These are phyloP conservation scores for Fusarium nurragi DNA, from an alignment of 2,329 filamentous ascomycete species.

Conservation along the genomic window DNA sequence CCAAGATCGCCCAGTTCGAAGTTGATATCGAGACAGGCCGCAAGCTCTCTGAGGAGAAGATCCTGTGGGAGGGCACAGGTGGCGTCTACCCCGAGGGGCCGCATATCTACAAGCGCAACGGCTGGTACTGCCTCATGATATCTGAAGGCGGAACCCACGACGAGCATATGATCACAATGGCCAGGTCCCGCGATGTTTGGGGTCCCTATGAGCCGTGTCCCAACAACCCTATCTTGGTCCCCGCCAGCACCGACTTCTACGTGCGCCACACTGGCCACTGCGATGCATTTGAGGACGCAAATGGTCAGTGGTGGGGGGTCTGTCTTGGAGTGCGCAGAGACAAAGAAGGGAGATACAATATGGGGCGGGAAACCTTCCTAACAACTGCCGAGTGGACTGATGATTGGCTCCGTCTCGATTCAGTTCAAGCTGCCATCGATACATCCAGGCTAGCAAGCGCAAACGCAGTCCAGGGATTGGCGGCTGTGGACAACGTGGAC, in stretches of 20 bases:
- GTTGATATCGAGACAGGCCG: conserved; percentile 1
- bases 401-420: conserved; percentile 6
- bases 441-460: neutral
- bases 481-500: conserved; percentile 3
- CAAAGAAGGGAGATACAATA: conserved; percentile 2
- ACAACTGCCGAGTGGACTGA: conserved; percentile 4
- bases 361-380: conserved; percentile 11
- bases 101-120: conserved; percentile 14
- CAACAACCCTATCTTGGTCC: neutral
- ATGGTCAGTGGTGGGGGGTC: conserved; percentile 16
- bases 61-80: neutral
- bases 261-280: conserved; percentile 11
- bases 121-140: conserved; percentile 14
- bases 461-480: neutral
- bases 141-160: conserved; percentile 15
- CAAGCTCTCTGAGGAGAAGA: neutral
- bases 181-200: neutral
- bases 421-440: neutral
- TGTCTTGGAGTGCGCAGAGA: conserved; percentile 14
- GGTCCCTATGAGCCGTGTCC: conserved; percentile 15
- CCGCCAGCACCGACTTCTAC: conserved; percentile 1
- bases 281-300: conserved; percentile 1
- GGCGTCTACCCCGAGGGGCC: conserved; percentile 13
- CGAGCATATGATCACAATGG: conserved; percentile 22
- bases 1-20: conserved; percentile 8